Conservation (phyloP, 257 asterid genomes). For the Thymus quinquecostatus region DNA sequence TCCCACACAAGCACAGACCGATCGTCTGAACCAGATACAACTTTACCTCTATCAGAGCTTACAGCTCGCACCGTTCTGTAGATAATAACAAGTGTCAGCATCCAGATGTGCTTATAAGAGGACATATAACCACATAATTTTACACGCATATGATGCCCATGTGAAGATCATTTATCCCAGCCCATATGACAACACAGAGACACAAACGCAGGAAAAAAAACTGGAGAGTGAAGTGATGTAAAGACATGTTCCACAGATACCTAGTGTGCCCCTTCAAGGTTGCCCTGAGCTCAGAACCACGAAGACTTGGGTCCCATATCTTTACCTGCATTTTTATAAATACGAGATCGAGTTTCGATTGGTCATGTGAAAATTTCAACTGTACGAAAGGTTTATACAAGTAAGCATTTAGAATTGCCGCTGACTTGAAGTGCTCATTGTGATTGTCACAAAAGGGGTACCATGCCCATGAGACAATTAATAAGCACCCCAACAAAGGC, state of each 20-base stretch:
- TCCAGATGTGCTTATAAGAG: conserved; percentile 18
- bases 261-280: conserved; percentile 89
- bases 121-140: conserved; percentile 10
- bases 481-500: background rate
- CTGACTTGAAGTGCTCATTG: background rate
- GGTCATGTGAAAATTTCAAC: background rate
- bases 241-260: conserved; percentile 38
- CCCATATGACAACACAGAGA: conserved; percentile 14
- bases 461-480: background rate
- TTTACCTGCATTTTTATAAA: conserved; percentile 62
- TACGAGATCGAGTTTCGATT: background rate
- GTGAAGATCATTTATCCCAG: conserved; percentile 15
- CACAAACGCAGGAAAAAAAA: background rate
- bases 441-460: background rate
- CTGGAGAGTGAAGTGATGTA: background rate
- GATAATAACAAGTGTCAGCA: conserved; percentile 32
- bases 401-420: background rate
- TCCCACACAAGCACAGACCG: conserved; percentile 96
- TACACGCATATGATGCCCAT: background rate
- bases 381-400: background rate
- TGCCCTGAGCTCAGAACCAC: conserved; percentile 95
- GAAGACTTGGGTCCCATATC: conserved; percentile 96
- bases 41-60: conserved; percentile 95
- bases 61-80: conserved; percentile 88
- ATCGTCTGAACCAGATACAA: conserved; percentile 97